Evolutionary conservation across 805 yeast species (phyloP).

Genomic region (Dipodascus albidus): DNA sequence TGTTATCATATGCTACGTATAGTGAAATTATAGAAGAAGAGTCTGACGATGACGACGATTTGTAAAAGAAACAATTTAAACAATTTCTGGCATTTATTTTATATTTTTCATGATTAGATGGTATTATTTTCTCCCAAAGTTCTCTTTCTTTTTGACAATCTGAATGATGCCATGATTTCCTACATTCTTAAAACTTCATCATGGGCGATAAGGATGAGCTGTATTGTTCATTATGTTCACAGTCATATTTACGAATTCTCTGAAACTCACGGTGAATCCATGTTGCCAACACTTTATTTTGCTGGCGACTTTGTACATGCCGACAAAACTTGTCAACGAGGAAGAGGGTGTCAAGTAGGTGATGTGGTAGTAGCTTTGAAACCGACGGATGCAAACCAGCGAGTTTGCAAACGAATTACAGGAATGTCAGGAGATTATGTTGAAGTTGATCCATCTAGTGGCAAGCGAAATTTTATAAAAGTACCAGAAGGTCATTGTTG

Average conservation of each 20-base stretch:
- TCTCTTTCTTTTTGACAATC: neutral
- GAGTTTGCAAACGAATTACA: slow-evolving; percentile 86
- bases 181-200: slow-evolving; percentile 8
- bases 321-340: slow-evolving; percentile 48
- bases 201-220: slow-evolving; percentile 26
- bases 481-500: slow-evolving; percentile 95
- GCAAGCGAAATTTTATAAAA: slow-evolving; percentile 39
- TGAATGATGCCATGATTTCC: neutral
- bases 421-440: slow-evolving; percentile 95
- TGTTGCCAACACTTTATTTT: slow-evolving; percentile 81
- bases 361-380: slow-evolving; percentile 81
- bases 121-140: neutral
- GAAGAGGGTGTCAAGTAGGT: slow-evolving; percentile 61
- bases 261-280: slow-evolving; percentile 84
- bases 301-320: slow-evolving; percentile 72
- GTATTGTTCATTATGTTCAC: slow-evolving; percentile 47
- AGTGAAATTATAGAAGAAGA: slow-evolving; percentile 29
- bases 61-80: neutral
- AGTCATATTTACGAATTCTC: slow-evolving; percentile 62
- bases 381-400: slow-evolving; percentile 76
- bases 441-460: slow-evolving; percentile 55
- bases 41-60: slow-evolving; percentile 18
- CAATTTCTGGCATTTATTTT: neutral
- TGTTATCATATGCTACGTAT: slow-evolving; percentile 33
- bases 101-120: neutral